These are phyloP conservation scores for Thymus mandschuricus DNA, from an alignment of 257 asterid species.

Conservation along the genomic window DNA sequence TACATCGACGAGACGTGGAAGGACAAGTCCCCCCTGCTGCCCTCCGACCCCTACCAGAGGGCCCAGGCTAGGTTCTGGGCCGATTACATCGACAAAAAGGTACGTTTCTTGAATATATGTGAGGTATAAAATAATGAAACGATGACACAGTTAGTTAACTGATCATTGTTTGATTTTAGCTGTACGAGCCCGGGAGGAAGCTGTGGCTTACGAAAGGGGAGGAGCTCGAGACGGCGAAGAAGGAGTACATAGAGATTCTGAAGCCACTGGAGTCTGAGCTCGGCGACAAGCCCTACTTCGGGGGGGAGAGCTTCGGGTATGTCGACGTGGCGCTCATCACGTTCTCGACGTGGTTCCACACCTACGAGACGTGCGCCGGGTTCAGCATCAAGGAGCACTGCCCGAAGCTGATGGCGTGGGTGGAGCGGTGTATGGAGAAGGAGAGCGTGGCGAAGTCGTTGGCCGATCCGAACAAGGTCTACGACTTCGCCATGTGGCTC, in stretches of 20 bases:
- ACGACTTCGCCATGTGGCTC: not conserved
- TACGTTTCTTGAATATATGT: not conserved
- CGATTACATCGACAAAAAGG: constrained; percentile 16
- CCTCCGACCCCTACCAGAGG: constrained; percentile 43
- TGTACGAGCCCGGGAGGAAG: constrained; percentile 9
- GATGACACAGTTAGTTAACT: too few relatives aligned
- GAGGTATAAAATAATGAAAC: too few relatives aligned
- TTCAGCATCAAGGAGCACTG: not conserved
- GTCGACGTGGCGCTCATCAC: constrained; percentile 3
- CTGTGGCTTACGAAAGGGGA: not conserved
- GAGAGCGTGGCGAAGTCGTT: not conserved
- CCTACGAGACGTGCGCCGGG: not conserved
- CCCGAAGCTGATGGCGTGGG: constrained; percentile 6
- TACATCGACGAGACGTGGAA: constrained; percentile 65
- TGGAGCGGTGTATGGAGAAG: constrained; percentile 1
- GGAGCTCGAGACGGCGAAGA: not conserved
- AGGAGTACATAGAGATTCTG: not conserved
- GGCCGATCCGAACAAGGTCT: not conserved
- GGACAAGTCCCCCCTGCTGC: constrained; percentile 40
- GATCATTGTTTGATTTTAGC: constrained; percentile 14
- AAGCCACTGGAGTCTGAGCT: not conserved
- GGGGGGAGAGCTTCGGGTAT: constrained; percentile 8
- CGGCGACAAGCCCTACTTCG: not conserved
- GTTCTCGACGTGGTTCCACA: not conserved
- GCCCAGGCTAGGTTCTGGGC: constrained; percentile 29